Conservation (phyloP, 305 asterid genomes). For the Fraxinus platypoda region DNA sequence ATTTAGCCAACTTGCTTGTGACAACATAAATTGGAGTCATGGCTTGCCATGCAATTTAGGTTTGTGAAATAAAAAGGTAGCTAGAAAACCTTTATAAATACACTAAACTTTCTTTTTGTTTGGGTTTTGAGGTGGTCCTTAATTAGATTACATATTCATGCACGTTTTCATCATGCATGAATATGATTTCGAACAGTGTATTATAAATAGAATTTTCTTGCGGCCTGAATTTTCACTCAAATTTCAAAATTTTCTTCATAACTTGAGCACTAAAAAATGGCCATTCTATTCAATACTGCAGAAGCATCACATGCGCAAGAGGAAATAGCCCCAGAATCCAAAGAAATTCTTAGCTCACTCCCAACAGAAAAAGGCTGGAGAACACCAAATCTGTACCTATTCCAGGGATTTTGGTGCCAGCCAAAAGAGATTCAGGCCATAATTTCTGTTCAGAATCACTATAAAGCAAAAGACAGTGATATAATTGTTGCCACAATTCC, state of each 20-base stretch:
- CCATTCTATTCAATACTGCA: background rate
- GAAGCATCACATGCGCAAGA: conserved; percentile 12
- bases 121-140: background rate
- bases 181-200: background rate
- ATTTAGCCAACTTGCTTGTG: background rate
- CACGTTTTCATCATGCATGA: background rate
- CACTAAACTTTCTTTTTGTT: background rate
- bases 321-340: conserved; percentile 26
- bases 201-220: background rate
- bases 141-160: background rate
- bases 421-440: conserved; percentile 38
- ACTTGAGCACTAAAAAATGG: conserved; percentile 22
- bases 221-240: background rate
- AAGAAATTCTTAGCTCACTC: conserved; percentile 31
- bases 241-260: background rate
- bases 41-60: background rate
- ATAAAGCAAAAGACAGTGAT: conserved; percentile 32
- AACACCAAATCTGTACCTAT: conserved; percentile 37
- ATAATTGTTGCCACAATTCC: conserved; percentile 41
- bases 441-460: conserved; percentile 36
- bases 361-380: conserved; percentile 49
- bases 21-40: background rate
- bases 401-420: conserved; percentile 48
- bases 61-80: background rate
- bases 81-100: background rate